These are phyloP conservation scores for Aspergillus viridinutans DNA, from an alignment of 2,329 filamentous ascomycete species.

Conservation along the genomic window DNA sequence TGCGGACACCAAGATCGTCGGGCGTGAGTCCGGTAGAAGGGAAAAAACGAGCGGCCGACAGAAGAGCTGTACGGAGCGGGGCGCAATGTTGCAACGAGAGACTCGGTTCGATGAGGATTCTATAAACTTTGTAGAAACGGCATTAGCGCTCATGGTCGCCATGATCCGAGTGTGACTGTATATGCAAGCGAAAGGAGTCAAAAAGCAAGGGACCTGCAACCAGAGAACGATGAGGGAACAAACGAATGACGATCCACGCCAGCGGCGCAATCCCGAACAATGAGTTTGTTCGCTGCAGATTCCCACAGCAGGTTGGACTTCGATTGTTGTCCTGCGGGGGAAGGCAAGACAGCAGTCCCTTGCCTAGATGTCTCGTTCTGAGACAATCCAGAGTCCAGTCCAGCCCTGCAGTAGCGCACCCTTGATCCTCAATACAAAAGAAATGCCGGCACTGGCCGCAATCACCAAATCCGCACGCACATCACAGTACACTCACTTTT, in stretches of 20 bases:
- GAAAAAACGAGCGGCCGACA: slow-evolving; percentile 11
- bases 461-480: slow-evolving; percentile 8
- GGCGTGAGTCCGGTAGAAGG: slow-evolving; percentile 4
- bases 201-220: slow-evolving; percentile 14
- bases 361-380: slow-evolving; percentile 11
- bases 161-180: not conserved
- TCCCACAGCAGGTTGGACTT: slow-evolving; percentile 8
- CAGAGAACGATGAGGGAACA: slow-evolving; percentile 7
- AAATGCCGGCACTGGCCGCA: slow-evolving; percentile 3
- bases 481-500: slow-evolving; percentile 5
- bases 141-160: not conserved
- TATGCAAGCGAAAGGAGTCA: slow-evolving; percentile 11
- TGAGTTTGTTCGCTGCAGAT: slow-evolving; percentile 31
- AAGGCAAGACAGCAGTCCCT: slow-evolving; percentile 2
- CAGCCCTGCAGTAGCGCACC: slow-evolving; percentile 12
- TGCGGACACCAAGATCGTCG: slow-evolving; percentile 3
- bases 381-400: slow-evolving; percentile 6
- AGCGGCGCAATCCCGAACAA: slow-evolving; percentile 23
- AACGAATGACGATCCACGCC: slow-evolving; percentile 11
- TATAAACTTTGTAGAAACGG: slow-evolving; percentile 1
- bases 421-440: not conserved
- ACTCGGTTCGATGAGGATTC: slow-evolving; percentile 5
- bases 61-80: slow-evolving; percentile 1
- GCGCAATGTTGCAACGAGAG: slow-evolving; percentile 3
- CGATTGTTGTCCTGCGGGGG: slow-evolving; percentile 6